Evolutionary conservation across 495 filamentous ascomycete species (phyloP).

Genomic region (Durotheca rogersii): DNA sequence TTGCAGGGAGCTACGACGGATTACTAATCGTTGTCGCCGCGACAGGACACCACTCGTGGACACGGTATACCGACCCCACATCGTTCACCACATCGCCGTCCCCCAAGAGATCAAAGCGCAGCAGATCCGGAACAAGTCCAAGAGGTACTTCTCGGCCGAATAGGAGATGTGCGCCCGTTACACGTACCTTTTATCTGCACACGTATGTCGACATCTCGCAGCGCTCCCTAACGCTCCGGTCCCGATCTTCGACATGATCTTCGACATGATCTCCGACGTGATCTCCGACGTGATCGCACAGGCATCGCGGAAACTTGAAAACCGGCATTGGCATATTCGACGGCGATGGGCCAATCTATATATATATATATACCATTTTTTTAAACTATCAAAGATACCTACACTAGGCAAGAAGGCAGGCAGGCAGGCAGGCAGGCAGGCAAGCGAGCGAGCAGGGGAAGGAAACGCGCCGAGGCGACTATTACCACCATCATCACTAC

Average conservation of each 20-base stretch:
- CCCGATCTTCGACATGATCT: too few species aligned
- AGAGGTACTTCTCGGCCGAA: slow-evolving; percentile 79
- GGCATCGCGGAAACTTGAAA: too few species aligned
- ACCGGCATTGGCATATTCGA: too few species aligned
- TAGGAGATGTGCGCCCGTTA: slow-evolving; percentile 17
- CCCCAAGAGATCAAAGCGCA: slow-evolving; percentile 73
- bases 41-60: slow-evolving; percentile 78
- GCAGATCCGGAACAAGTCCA: slow-evolving; percentile 67
- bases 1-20: not conserved
- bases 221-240: too few species aligned
- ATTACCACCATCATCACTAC: too few species aligned
- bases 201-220: too few species aligned
- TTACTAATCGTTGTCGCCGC: slow-evolving; percentile 4
- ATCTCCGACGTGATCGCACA: too few species aligned
- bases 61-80: slow-evolving; percentile 88
- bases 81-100: slow-evolving; percentile 83
- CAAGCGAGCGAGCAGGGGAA: too few species aligned
- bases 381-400: not conserved
- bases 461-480: not conserved
- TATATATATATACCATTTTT: slow-evolving; percentile 3
- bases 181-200: too few species aligned
- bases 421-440: too few species aligned
- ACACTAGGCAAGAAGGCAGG: not conserved
- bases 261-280: too few species aligned
- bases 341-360: too few species aligned